Evolutionary conservation across 345 rosid species (phyloP), one percentile per base, ranked within the genome.

Genomic region (Boechera stricta): DNA sequence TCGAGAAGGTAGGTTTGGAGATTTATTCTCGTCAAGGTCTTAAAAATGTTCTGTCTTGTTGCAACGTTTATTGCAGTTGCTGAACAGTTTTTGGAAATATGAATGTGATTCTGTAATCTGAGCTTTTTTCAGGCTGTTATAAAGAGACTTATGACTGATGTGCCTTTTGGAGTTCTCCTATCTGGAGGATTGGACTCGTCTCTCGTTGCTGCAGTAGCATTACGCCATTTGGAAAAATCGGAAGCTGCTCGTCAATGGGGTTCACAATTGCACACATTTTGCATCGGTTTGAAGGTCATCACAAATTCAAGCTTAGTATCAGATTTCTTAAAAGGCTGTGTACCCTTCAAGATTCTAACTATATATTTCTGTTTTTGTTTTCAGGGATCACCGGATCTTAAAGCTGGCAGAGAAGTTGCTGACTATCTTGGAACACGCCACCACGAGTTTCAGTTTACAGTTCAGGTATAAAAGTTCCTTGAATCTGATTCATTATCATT

Each of bases 161-260:
- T 91, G 24, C 97, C 94, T 51, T 91, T 89, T 73, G 97, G 97
- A 35, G 97, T 91, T 39, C 94, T 91, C 32, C 81, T 89, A 64
- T 91, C 97, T 76, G 97, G 97, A 81, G 97, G 97, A 60, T 77
- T 89, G 68, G 97, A 91, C 77, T 91, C 97, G 24, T 91, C 97
- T 39, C 92, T 91, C n/a, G 97, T 89, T 78, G 94, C 97, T 74
- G 80, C 97, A 35, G 92, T 91, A 29, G 90, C 94, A 45, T 76
- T 87, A 79, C 90, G 92, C 65, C 74, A 79, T 54, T 73, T 91
- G 82, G 85, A 78, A 32, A 82, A 79, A 16, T 85, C 87, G 7
- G 88, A 85, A 77, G 85, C 84, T 85, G 90, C 88, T 80, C 54
- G 84, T 71, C 97, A 87, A 77, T 91, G 97, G 97, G 97, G 97